phyloP scores from a whole-genome alignment of 257 asterid genomes.

The Ophiorrhiza pumila region DNA sequence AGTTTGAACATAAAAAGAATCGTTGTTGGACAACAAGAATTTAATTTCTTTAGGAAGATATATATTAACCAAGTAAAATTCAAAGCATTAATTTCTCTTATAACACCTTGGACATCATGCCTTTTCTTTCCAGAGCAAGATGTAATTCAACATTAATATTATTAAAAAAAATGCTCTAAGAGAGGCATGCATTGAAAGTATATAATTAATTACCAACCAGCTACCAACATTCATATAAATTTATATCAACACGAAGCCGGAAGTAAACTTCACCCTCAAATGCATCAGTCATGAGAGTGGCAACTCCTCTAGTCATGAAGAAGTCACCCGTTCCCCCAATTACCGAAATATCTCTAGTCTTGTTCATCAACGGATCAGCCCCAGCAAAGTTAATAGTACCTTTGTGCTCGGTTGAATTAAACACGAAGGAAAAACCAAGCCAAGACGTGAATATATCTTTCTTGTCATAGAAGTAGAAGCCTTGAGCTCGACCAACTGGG shows the following conservation, averaged over 20 bases:
- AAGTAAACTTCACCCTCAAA: constrained; percentile 44
- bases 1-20: too few species aligned
- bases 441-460: constrained; percentile 37
- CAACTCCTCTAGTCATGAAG: constrained; percentile 44
- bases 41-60: too few species aligned
- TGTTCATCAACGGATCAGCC: constrained; percentile 41
- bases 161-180: too few species aligned
- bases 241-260: constrained; percentile 35
- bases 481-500: constrained; percentile 51
- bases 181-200: neutral
- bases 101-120: too few species aligned
- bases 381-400: constrained; percentile 45
- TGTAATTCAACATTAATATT: neutral
- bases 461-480: constrained; percentile 42
- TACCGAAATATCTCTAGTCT: constrained; percentile 45
- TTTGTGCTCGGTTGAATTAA: constrained; percentile 31
- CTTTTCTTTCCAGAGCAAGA: neutral
- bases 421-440: constrained; percentile 40
- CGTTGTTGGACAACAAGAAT: too few species aligned
- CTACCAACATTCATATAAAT: constrained; percentile 47
- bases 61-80: too few species aligned
- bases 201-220: neutral
- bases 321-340: constrained; percentile 49
- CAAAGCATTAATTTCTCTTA: too few species aligned
- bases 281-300: constrained; percentile 41